Conservation (phyloP, 192 early-diverging fungal genomes). For the Backusella mclennaniae region DNA sequence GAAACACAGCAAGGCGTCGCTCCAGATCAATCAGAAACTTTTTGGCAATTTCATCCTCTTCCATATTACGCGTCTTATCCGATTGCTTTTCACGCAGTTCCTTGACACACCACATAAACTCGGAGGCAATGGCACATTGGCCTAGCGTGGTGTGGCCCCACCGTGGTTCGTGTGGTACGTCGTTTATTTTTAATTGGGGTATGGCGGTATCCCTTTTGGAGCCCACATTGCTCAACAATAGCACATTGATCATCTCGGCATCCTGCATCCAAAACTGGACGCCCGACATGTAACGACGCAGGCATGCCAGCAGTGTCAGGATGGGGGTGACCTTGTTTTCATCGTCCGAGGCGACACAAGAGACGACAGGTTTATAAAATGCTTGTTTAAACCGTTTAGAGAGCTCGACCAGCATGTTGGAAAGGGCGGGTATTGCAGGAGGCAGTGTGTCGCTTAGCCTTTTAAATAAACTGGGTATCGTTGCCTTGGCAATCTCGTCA, state of each 20-base stretch:
- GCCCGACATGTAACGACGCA: constrained; percentile 43
- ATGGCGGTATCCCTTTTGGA: background rate
- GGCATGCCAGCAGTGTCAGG: constrained; percentile 40
- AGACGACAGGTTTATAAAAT: constrained; percentile 54
- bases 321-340: constrained; percentile 39
- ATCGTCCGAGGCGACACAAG: constrained; percentile 52
- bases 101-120: constrained; percentile 49
- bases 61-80: constrained; percentile 34
- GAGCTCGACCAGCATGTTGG: constrained; percentile 37
- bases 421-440: constrained; percentile 33
- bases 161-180: background rate
- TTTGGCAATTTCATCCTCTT: constrained; percentile 49
- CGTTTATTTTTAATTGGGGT: background rate
- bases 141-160: constrained; percentile 58
- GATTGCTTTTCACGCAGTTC: constrained; percentile 36
- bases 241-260: constrained; percentile 51
- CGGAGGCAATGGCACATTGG: constrained; percentile 49
- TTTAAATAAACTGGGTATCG: constrained; percentile 46
- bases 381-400: constrained; percentile 28
- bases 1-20: constrained; percentile 45
- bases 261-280: constrained; percentile 59
- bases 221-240: constrained; percentile 55
- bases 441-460: constrained; percentile 40
- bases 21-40: constrained; percentile 60
- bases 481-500: constrained; percentile 38